Evolutionary conservation across 1,284 basidiomycete species (phyloP), one percentile per base, ranked within the genome.

Genomic region (Stereum hirsutum): DNA sequence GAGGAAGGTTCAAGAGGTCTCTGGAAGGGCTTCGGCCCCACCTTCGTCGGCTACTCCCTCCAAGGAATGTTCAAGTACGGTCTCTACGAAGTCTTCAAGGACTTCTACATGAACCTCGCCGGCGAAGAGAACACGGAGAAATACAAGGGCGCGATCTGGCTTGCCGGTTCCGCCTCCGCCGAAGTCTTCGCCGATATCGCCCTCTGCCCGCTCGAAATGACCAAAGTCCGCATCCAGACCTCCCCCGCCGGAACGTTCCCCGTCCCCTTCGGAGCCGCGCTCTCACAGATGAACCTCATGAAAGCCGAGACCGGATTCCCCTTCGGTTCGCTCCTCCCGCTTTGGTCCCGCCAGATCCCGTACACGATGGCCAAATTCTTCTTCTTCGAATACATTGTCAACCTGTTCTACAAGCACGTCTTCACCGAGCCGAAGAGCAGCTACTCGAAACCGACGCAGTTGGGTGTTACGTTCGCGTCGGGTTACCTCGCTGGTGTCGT

Each of bases 51-150:
- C 47, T 97, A 97, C 74, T 88, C 92, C 17, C 75, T 95, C 54
- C 95, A 98, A 69, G 95, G 93, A 59, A 80, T 92, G 72, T 89
- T 93, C 80, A 97, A 97, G 70, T 96, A 90, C 65, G 91, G 91
- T 69, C 86, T 91, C 62, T 95, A 96, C 66, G 92, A 95, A 69
- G 66, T 88, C 61, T 97, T 94, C 85, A 98, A 98, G 75, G 90
- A 95, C 64, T 55, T 67, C 50, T 89, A 92, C 71, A 84, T 85
- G 69, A 90, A 93, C 70, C 55, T 79, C 46, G 81, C 89, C 46
- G 91, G 91, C 52, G 72, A 92, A 57, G 92, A 97, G 65, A 67
- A 71, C n/a, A 72, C 91, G 14, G 64, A 76, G 45, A 78, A 87
- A 57, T 90, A 97, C 82, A 90, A 97, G 68, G 86, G 89, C 54